Base-by-base conservation (phyloP, 2,329 filamentous ascomycete species). In the Lizonia empirigonia region DNA sequence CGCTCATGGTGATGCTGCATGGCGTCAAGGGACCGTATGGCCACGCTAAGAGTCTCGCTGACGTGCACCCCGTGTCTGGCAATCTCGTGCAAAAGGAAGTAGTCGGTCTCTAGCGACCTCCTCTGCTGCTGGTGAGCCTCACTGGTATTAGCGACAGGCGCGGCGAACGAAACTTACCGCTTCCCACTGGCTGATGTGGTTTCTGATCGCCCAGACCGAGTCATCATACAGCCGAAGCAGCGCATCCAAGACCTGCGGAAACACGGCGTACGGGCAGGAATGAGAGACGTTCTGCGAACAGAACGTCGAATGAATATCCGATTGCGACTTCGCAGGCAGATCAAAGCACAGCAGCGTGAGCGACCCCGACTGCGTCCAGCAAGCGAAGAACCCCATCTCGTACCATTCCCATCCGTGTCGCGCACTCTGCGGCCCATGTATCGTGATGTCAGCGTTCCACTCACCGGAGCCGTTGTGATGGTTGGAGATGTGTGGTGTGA, bases 141-240 rank as follows among this genome's bases (percentile, higher is more conserved):
- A 20, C 5, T 30, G 13, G 5, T 4, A 8, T 20, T 13, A n/a
- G 16, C 37, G 4, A 47, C n/a, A 39, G 12, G n/a, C 12, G 8
- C 12, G 35, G 13, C 36, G 12, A 4, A 36, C 29, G 7, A 27
- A 16, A 48, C 58, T 51, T 45, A 60, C 58, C 3, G 58, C 52
- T 50, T 60, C 58, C 55, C 51, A 56, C 24, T 48, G 37, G 39
- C 58, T 49, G 18, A 60, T 56, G 44, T 58, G 55, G 29, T 60
- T 54, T 47, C 55, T 49, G 27, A 60, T 41, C 5, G 55, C 16
- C 57, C 55, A 60, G 1, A 60, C 52, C 20, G 55, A 60, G 20
- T 54, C 36, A 44, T 60, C 49, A 29, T 60, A 58, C 29, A 60
- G 42, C 24, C 42, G 44, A 32, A 60, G 51, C 23, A 58, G 23